Evolutionary conservation across 108 stramenopile species (phyloP).

Genomic region (Conticribra guillardii): DNA sequence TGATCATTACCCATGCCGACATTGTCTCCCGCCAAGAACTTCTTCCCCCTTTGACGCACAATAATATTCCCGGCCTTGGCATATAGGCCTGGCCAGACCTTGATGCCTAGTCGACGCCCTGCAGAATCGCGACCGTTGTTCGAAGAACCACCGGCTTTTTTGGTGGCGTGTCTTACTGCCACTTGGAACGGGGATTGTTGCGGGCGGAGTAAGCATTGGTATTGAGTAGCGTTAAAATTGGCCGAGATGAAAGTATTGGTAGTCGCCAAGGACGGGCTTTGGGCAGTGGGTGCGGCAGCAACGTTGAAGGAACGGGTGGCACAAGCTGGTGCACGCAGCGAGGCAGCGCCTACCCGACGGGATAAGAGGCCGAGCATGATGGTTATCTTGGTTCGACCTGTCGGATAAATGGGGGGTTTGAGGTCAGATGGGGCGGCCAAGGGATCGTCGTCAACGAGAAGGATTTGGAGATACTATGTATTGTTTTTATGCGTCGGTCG

Average conservation of each 20-base stretch:
- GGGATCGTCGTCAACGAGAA: no score
- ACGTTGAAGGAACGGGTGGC: not conserved
- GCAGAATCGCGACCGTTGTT: conserved; percentile 95
- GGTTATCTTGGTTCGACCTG: no score
- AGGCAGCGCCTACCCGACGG: not conserved
- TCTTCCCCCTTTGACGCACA: conserved; percentile 95
- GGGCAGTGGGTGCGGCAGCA: no score
- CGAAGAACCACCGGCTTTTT: conserved; percentile 95
- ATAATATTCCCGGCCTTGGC: conserved; percentile 94
- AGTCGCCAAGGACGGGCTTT: no score
- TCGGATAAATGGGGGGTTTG: no score
- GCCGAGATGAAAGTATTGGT: no score
- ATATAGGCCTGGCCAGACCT: conserved; percentile 76
- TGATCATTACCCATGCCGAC: conserved; percentile 96
- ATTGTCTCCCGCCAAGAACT: conserved; percentile 86
- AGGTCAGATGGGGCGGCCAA: no score
- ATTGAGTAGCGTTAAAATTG: not conserved
- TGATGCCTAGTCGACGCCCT: conserved; percentile 95
- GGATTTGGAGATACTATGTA: no score
- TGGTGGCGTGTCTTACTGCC: conserved; percentile 78
- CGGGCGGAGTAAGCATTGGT: not conserved
- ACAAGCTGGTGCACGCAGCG: not conserved
- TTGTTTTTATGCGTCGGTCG: no score
- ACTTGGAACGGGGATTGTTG: conserved; percentile 13
- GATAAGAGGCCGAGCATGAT: conserved; percentile 15